Evolutionary conservation across 1,284 basidiomycete species (phyloP).

Genomic region (Puccinia hordei): DNA sequence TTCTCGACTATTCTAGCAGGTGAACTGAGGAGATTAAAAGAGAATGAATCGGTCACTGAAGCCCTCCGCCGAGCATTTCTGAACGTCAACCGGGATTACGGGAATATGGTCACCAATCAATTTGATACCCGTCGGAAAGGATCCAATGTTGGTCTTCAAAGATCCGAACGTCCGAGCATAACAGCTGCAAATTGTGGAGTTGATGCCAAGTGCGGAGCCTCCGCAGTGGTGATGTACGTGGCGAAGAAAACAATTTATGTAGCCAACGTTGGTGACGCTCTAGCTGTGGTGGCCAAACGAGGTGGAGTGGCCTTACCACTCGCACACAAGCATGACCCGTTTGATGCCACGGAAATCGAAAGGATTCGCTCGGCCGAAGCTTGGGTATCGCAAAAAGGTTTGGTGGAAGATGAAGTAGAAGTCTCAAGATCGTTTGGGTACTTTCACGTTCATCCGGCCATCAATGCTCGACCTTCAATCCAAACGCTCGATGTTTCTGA

Average conservation of each 20-base stretch:
- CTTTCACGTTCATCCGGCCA: conserved; percentile 84
- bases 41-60: conserved; percentile 69
- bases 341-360: conserved; percentile 78
- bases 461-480: conserved; percentile 86
- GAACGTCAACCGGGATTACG: conserved; percentile 71
- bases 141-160: conserved; percentile 68
- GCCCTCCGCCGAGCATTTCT: conserved; percentile 84
- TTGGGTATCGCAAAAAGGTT: conserved; percentile 91
- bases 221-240: conserved; percentile 84
- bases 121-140: conserved; percentile 67
- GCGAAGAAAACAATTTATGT: conserved; percentile 78
- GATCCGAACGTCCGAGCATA: conserved; percentile 57
- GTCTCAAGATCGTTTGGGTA: conserved; percentile 91
- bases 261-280: conserved; percentile 84
- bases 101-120: conserved; percentile 67
- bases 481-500: conserved; percentile 72
- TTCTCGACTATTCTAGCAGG: conserved; percentile 69
- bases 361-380: conserved; percentile 90
- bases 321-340: conserved; percentile 84
- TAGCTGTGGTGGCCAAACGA: conserved; percentile 80
- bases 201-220: conserved; percentile 70
- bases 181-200: conserved; percentile 51
- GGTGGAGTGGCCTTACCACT: conserved; percentile 77
- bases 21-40: conserved; percentile 66
- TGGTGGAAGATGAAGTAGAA: conserved; percentile 88